Base-by-base conservation (phyloP, 2,329 filamentous ascomycete genomes). In the Ascomycota sp. region DNA sequence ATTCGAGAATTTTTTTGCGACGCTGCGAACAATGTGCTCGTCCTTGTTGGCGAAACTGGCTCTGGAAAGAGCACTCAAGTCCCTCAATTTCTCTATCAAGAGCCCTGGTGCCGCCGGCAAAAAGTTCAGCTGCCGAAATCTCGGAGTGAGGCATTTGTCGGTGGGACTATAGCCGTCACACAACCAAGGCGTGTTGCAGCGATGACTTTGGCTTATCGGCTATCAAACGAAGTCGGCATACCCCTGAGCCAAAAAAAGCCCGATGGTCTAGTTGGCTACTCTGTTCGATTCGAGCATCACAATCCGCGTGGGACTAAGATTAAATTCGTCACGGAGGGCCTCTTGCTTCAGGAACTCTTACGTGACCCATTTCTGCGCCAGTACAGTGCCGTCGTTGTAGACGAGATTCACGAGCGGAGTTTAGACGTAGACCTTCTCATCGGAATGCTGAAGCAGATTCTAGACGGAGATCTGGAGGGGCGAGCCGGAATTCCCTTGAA, bases 51-150 rank as follows among this genome's bases (percentile, higher is more conserved):
- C 57, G 86, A 95, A 53, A 98, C 89, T 0, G 89, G 89, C 50
- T 92, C 81, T 10, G 89, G 89, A 49, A 98, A 98, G 57, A 91
- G 80, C 58, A 98, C 89, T 0, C 89, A 98, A 54, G 75, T 93
- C 0, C 86, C 89, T 0, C 89, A 95, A 47, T 93, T 92, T 40
- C 59, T 98, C 7, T 68, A 76, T 31, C 54, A 59, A 24, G 79
- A 93, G 47, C 56, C 69, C 6, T 95, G 84, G 83, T 92, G 83
- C 51, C 62, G 59, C 35, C 66, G 62, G 27, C 62, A 62, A 37
- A 68, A 54, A 37, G 63, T 71, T 31, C 66, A 58, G 33, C 43
- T 74, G 16, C 37, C 41, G 6, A 48, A 41, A n/a, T 46, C 42
- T 8, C 37, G 43, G 11, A 45, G 55, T 2, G 61, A 66, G 2